Base-by-base conservation (phyloP, 1,139 yeast species). In the Zygoascus sp. region DNA sequence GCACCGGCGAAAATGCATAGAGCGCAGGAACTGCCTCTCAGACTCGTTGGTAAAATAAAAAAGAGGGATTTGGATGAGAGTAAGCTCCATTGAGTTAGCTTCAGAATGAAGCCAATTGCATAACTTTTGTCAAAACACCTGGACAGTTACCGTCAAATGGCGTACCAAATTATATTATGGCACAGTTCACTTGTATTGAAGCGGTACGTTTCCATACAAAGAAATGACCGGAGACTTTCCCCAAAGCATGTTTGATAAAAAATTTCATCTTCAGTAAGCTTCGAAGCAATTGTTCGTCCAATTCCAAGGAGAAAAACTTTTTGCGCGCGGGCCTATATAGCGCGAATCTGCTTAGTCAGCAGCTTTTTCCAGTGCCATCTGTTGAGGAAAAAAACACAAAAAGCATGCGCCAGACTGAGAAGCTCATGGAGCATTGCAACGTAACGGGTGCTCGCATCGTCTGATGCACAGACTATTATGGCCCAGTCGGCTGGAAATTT, bases 51-150 rank as follows among this genome's bases (percentile, higher is more conserved):
- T n/a, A n/a, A n/a, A n/a, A n/a, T 52, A 58, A 59, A 57, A 56
- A 54, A 53, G 53, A 59, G 63, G 54, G 76, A 70, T 63, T 63
- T 53, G 53, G 77, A 62, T 62, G 55, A 82, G 83, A 55, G 40
- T 84, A 82, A 84, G 94, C 94, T 83, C 92, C 94, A 84, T 84
- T 83, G 92, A 76, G 94, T 83, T 82, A 73, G 71, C 66, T 55
- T 44, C 40, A 42, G 34, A 46, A 44, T 42, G 50, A 53, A 58
- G 62, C 63, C 81, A 82, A 78, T 81, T 81, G 88, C 79, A 84
- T 83, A 77, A 79, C 94, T 83, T 72, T 83, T 79, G 83, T 82
- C 77, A 79, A 74, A 81, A 60, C 60, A 40, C 32, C 37, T 35
- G 44, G 45, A 44, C 50, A 45, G 40, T 28, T 21, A 41, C 36